Evolutionary conservation across 2,329 filamentous ascomycete species (phyloP).

Genomic region (Lasiodiplodia gonubiensis): DNA sequence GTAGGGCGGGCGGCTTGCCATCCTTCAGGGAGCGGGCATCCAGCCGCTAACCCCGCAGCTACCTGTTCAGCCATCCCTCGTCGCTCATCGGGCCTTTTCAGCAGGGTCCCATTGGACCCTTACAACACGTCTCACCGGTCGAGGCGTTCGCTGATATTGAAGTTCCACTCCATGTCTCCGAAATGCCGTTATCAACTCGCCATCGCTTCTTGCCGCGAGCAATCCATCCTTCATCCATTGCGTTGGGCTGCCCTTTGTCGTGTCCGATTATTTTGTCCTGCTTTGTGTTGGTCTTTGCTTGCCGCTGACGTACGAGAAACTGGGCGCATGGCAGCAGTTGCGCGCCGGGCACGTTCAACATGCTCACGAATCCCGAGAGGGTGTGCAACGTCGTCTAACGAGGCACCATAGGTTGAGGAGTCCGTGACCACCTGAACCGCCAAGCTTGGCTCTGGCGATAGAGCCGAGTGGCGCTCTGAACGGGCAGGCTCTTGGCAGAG

Average conservation of each 20-base stretch:
- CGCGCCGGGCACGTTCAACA: neutral
- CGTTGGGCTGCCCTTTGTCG: neutral
- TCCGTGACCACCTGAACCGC: neutral
- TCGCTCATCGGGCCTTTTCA: neutral
- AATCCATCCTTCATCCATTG: neutral
- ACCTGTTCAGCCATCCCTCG: neutral
- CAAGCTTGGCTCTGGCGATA: neutral
- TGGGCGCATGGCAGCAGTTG: neutral
- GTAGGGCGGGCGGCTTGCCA: neutral
- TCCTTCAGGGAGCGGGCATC: conserved; percentile 6
- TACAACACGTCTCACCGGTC: too few relatives aligned
- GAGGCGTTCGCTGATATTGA: too few relatives aligned
- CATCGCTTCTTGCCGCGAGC: too few relatives aligned
- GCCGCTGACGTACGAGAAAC: neutral
- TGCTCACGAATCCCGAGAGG: neutral
- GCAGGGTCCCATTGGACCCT: too few relatives aligned
- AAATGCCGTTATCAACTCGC: too few relatives aligned
- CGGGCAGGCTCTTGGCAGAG: neutral
- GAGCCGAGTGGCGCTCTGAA: neutral
- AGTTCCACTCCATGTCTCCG: too few relatives aligned
- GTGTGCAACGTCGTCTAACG: neutral
- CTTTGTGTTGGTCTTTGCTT: neutral
- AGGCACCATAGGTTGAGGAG: neutral
- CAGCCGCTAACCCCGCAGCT: conserved; percentile 4
- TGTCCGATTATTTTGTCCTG: neutral